Conservation (phyloP, 306 rosid genomes). For the Hippophae gyantsensis region DNA sequence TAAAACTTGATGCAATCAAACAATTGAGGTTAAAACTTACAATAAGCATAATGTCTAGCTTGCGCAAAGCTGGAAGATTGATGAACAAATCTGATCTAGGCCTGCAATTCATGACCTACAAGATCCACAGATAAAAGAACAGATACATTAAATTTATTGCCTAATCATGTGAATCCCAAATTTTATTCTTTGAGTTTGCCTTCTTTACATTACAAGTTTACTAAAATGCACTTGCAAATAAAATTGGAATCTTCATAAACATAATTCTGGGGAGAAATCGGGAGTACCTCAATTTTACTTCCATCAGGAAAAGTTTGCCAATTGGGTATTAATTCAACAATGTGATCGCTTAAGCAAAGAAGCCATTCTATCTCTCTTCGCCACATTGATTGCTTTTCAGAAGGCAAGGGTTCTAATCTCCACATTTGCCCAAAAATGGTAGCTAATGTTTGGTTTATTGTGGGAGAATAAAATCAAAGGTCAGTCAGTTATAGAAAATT, state of each 20-base stretch:
- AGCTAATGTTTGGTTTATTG: slow-evolving; percentile 15
- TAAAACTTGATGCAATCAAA: neutral
- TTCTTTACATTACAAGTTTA: too few species aligned
- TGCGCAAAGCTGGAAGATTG: slow-evolving; percentile 44
- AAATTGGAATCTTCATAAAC: neutral
- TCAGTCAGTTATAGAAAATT: too few species aligned
- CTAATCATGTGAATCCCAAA: too few species aligned
- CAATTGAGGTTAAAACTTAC: slow-evolving; percentile 18
- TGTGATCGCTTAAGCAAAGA: slow-evolving; percentile 41
- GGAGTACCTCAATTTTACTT: slow-evolving; percentile 35
- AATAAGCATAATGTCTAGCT: slow-evolving; percentile 46
- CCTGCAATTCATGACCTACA: slow-evolving; percentile 55
- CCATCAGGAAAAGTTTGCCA: slow-evolving; percentile 54
- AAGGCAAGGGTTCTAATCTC: slow-evolving; percentile 44
- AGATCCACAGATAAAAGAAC: neutral
- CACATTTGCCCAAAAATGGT: slow-evolving; percentile 47
- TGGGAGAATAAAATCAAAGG: too few species aligned
- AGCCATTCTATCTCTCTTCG: slow-evolving; percentile 53
- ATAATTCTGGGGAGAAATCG: neutral
- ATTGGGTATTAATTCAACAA: slow-evolving; percentile 40
- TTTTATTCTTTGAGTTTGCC: too few species aligned
- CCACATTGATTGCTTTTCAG: slow-evolving; percentile 49
- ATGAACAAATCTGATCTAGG: slow-evolving; percentile 42
- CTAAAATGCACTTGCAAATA: too few species aligned
- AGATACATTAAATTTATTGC: too few species aligned